Percentiles rank a stretch among this genome's conserved stretches.
Conservation (phyloP, 75 land plant species). For the Picea glauca region DNA sequence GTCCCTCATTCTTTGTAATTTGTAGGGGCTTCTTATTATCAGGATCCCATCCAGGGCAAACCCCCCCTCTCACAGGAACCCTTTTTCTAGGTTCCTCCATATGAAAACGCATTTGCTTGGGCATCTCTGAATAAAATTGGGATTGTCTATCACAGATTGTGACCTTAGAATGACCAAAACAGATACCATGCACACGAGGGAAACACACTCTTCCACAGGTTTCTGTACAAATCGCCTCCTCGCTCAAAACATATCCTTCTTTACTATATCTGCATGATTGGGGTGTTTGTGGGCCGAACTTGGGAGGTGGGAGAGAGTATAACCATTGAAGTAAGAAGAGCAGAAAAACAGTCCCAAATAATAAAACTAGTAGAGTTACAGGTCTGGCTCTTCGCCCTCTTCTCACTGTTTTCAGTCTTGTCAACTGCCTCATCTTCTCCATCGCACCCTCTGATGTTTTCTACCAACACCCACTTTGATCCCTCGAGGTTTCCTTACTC, state of each 20-base stretch:
- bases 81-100: slow-evolving; percentile 25
- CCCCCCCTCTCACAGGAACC: slow-evolving; percentile 21
- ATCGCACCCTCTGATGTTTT: slow-evolving; percentile 1
- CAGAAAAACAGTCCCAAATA: slow-evolving; percentile 7
- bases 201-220: slow-evolving; percentile 35
- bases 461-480: neutral
- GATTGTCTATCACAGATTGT: slow-evolving; percentile 27
- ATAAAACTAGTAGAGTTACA: neutral
- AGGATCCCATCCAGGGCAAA: slow-evolving; percentile 31
- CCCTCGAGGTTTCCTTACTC: neutral
- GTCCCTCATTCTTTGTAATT: neutral
- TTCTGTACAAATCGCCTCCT: slow-evolving; percentile 23
- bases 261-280: slow-evolving; percentile 15
- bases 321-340: slow-evolving; percentile 9
- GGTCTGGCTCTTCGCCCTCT: slow-evolving; percentile 2
- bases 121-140: slow-evolving; percentile 11
- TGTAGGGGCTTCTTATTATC: slow-evolving; percentile 8
- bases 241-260: slow-evolving; percentile 14
- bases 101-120: slow-evolving; percentile 19
- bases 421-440: slow-evolving; percentile 1
- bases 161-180: slow-evolving; percentile 22
- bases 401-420: slow-evolving; percentile 2
- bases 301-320: slow-evolving; percentile 10
- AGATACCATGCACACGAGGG: slow-evolving; percentile 36
- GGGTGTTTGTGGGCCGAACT: neutral